Percentiles rank a stretch among this genome's conserved stretches.
Conservation (phyloP, 2,329 filamentous ascomycete genomes). For the Cercospora beticola region DNA sequence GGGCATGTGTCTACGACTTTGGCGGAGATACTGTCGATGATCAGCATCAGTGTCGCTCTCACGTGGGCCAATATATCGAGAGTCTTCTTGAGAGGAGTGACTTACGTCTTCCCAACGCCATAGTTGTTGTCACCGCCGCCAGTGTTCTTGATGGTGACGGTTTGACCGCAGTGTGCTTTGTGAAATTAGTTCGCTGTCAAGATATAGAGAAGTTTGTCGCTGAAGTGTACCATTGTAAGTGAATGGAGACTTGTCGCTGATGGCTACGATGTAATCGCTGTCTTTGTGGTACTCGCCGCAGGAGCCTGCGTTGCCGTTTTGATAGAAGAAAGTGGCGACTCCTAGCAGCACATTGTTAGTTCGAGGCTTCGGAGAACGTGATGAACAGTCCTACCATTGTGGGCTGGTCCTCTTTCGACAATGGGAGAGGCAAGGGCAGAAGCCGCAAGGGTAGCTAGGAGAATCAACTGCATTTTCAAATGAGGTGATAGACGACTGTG, state of each 20-base stretch:
- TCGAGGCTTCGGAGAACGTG: background rate
- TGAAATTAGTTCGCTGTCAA: background rate
- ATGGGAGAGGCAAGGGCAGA: background rate
- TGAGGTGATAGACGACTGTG: background rate
- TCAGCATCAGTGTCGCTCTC: background rate
- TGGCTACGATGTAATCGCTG: slow-evolving; percentile 16
- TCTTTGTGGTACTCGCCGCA: slow-evolving; percentile 12
- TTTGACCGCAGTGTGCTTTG: slow-evolving; percentile 16
- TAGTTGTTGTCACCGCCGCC: slow-evolving; percentile 11
- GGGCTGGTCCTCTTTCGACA: background rate
- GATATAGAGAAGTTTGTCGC: too few relatives aligned
- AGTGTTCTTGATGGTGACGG: slow-evolving; percentile 15
- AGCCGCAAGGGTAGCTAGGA: background rate
- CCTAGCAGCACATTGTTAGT: background rate
- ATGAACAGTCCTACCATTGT: background rate
- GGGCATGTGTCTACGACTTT: slow-evolving; percentile 16
- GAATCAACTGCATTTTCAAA: background rate
- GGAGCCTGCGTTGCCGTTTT: slow-evolving; percentile 12
- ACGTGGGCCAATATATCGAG: too few relatives aligned
- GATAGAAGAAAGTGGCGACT: slow-evolving; percentile 11
- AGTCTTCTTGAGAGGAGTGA: background rate
- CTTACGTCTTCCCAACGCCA: slow-evolving; percentile 4
- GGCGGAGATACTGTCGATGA: slow-evolving; percentile 2
- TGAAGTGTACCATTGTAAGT: slow-evolving; percentile 5
- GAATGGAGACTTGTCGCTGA: slow-evolving; percentile 6